Evolutionary conservation across 2,329 filamentous ascomycete genomes (phyloP), one percentile per base, ranked within the genome.

Genomic region (Westerdykella sp.): DNA sequence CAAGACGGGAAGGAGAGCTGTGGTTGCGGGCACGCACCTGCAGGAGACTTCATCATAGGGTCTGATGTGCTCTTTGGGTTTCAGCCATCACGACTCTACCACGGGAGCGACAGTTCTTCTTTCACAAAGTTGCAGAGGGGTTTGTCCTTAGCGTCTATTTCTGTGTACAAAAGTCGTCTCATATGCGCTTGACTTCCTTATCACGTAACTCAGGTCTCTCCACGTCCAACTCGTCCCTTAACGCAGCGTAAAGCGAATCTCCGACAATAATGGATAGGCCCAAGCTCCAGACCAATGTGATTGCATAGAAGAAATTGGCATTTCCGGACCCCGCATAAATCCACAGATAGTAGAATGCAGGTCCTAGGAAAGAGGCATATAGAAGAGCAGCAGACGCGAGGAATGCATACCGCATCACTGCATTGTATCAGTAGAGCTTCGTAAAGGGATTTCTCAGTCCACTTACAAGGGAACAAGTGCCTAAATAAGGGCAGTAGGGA

Each of bases 281-380:
- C 18, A 98, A 67, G 62, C 88, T 95, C 93, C 93, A 98, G 0
- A 98, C 93, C n/a, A 98, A 72, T 0, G 93, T 98, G 57, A 98
- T 97, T 52, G 93, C 93, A 63, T 98, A 98, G 71, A 98, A 98
- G 72, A 98, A 98, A 66, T 98, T 98, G 46, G 93, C 93, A 59
- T 98, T 98, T 22, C 93, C 93, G 44, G 89, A 95, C 39, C 93
- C 93, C 2, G 93, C 93, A 62, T 97, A 98, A 45, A 98, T 91
- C 93, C 93, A 98, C 5, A 98, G 74, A 63, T 98, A 84, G 65
- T 97, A 95, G 64, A 98, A 98, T 0, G 90, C 89, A 1, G 93
- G 93, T 0, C 93, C 93, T 0, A 98, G 77, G 49, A 95, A 83
- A 2, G 84, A 85, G 18, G 88, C 84, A 66, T 98, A 98, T 9